Evolutionary conservation across 345 rosid genomes (phyloP), one percentile per base, ranked within the genome.

Genomic region (Odontarrhena argentea): DNA sequence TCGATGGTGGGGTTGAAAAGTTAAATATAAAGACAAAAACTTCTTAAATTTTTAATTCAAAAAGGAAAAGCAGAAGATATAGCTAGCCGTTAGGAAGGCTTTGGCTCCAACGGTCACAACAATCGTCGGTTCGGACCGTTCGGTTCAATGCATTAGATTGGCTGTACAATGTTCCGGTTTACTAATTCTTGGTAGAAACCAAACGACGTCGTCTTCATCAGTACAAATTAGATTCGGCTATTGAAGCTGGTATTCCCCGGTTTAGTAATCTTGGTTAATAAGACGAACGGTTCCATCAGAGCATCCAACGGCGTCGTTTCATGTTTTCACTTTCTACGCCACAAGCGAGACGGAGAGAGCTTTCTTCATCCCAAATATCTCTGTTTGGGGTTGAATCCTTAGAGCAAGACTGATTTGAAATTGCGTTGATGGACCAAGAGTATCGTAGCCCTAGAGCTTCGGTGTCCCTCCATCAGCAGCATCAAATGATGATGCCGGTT

Each of bases 381-480:
- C 35, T 12, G 2, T 63, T 49, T 62, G 47, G 10, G 46, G 52
- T 60, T 55, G 40, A 55, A 71, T 45, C 28, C 42, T 26, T 32
- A 34, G 24, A 55, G 10, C 46, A 52, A 52, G 5, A 28, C 15
- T 36, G 18, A 56, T 70, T 53, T 53, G 55, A 55, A 28, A 28
- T 3, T 63, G 7, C 41, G 50, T 56, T 38, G 10, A 74, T 61
- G 71, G 61, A 74, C 1, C 61, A 65, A 47, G 63, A 74, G 30
- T 52, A 74, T 38, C 64, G 57, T 7, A 53, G 14, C 69, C 43
- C 77, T 52, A 67, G 63, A 60, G 40, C 50, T 35, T 78, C 77
- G 79, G 81, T 71, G 63, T 49, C 78, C 9, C 79, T 73, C 14
- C 76, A 73, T 18, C 78, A 68, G 52, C 65, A 65, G 11, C 76